These are phyloP conservation scores for Neostapfia colusana DNA, from an alignment of 176 grass and related monocot genomes.

Conservation along the genomic window DNA sequence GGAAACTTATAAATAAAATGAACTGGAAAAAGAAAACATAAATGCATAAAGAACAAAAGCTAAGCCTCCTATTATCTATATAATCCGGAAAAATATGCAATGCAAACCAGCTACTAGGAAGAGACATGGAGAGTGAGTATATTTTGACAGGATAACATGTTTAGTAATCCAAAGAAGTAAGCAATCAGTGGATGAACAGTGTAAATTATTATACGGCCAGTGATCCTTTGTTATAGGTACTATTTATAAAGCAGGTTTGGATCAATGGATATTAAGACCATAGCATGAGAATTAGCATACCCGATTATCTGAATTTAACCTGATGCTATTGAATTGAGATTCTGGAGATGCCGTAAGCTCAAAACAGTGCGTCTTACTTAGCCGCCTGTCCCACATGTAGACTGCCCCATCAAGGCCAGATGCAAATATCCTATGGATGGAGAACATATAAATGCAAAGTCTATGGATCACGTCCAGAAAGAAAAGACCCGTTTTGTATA, in stretches of 20 bases:
- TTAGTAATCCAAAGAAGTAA: constrained; percentile 1
- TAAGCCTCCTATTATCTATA: background rate
- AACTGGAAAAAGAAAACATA: background rate
- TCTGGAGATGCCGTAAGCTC: constrained; percentile 62
- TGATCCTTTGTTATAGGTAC: constrained; percentile 5
- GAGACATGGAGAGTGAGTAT: background rate
- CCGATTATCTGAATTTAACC: constrained; percentile 67
- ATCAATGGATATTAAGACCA: background rate
- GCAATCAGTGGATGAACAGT: background rate
- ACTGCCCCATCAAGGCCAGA: constrained; percentile 73
- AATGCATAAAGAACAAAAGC: background rate
- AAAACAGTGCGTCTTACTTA: constrained; percentile 65
- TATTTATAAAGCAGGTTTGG: background rate
- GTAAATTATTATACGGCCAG: background rate
- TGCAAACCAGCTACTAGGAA: too few species aligned
- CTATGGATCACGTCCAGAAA: constrained; percentile 15
- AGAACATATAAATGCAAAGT: constrained; percentile 24
- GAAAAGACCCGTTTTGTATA: background rate
- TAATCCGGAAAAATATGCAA: background rate
- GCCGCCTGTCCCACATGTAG: constrained; percentile 86
- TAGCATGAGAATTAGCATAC: constrained; percentile 39
- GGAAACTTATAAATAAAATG: background rate
- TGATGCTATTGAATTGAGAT: constrained; percentile 73
- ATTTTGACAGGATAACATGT: too few species aligned
- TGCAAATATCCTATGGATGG: constrained; percentile 69